phyloP scores from a whole-genome alignment of 2,329 filamentous ascomycete genomes.

The Periconia sp. region DNA sequence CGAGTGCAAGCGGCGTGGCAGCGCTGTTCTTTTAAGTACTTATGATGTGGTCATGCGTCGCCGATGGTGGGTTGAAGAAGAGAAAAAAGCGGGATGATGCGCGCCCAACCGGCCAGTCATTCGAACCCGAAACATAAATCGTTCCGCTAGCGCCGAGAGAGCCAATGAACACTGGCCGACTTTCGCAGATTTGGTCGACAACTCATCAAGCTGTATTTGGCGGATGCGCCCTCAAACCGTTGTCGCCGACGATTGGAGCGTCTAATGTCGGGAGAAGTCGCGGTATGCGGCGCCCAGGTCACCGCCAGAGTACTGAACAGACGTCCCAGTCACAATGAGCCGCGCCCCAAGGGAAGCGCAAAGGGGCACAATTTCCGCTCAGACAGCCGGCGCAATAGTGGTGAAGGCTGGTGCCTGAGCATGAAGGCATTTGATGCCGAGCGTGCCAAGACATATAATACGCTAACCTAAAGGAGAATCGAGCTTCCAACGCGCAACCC shows the following conservation, averaged over 20 bases:
- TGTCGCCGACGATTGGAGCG: constrained; percentile 24
- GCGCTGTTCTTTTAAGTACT: constrained; percentile 20
- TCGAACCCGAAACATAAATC: constrained; percentile 43
- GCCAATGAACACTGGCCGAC: constrained; percentile 34
- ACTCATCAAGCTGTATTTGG: constrained; percentile 45
- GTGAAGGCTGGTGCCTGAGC: not conserved
- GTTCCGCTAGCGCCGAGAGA: constrained; percentile 34
- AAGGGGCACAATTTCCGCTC: not conserved
- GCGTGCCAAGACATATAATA: constrained; percentile 4
- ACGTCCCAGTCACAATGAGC: not conserved
- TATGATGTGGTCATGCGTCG: constrained; percentile 45
- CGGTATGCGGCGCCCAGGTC: constrained; percentile 10
- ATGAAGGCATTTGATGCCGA: not conserved
- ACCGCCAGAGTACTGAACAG: not conserved
- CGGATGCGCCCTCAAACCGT: constrained; percentile 29
- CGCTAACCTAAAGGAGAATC: constrained; percentile 13
- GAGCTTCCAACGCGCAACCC: constrained; percentile 38
- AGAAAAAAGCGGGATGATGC: constrained; percentile 44
- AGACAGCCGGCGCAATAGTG: not conserved
- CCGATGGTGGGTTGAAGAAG: constrained; percentile 15
- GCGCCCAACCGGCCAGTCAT: constrained; percentile 42
- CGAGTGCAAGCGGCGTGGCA: constrained; percentile 16
- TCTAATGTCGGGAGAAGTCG: constrained; percentile 22
- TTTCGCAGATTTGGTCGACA: constrained; percentile 40
- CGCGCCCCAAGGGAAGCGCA: not conserved